phyloP scores from a whole-genome alignment of 306 rosid species.

The Citrullus colocynthis region DNA sequence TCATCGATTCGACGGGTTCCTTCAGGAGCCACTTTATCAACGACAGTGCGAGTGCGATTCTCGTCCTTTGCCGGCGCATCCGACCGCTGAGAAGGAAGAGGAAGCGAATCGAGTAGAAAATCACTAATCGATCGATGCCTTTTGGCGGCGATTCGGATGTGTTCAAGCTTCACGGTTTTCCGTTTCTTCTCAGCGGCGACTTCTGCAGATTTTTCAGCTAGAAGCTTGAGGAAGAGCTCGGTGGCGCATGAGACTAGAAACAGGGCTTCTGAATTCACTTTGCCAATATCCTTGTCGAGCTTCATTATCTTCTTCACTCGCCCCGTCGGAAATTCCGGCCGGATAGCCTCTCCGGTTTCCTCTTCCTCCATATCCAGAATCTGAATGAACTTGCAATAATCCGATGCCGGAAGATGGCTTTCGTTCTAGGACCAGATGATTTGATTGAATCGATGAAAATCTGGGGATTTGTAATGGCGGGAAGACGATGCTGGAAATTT shows the following conservation, averaged over 20 bases:
- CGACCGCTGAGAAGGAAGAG: slow-evolving; percentile 26
- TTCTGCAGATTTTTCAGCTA: slow-evolving; percentile 59
- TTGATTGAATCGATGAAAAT: neutral
- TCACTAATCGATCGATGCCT: slow-evolving; percentile 62
- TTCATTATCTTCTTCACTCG: slow-evolving; percentile 76
- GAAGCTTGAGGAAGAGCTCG: slow-evolving; percentile 57
- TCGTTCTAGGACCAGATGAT: neutral
- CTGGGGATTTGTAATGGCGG: neutral
- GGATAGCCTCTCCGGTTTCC: slow-evolving; percentile 8
- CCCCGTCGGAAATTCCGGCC: slow-evolving; percentile 45
- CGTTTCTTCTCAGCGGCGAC: slow-evolving; percentile 61
- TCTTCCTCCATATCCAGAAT: slow-evolving; percentile 27
- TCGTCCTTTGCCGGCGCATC: slow-evolving; percentile 18
- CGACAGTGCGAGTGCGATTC: slow-evolving; percentile 14
- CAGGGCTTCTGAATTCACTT: slow-evolving; percentile 63
- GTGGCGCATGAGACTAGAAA: slow-evolving; percentile 57
- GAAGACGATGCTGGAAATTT: neutral
- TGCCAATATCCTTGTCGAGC: slow-evolving; percentile 49
- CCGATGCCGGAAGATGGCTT: neutral
- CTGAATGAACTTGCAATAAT: neutral
- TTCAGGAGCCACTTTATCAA: slow-evolving; percentile 19
- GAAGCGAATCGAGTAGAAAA: slow-evolving; percentile 78
- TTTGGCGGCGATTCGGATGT: slow-evolving; percentile 48
- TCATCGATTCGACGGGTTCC: slow-evolving; percentile 65
- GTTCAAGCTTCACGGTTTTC: slow-evolving; percentile 66